phyloP scores from a whole-genome alignment of 495 filamentous ascomycete species.

The Geoglossum glabrum region DNA sequence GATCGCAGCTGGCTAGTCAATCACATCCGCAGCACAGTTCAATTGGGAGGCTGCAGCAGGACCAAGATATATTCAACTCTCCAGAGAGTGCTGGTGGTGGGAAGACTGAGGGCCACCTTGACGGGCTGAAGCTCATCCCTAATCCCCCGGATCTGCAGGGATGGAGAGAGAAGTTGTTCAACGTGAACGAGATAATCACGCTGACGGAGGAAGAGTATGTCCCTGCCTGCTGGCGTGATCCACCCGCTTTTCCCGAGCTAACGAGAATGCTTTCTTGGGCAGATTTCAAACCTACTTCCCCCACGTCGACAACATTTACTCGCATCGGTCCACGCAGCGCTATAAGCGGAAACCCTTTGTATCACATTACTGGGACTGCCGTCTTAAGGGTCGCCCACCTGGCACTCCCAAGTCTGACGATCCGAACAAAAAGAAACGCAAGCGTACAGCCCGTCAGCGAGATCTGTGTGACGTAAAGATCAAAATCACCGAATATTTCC shows the following conservation, averaged over 20 bases:
- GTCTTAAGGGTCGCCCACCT: slow-evolving; percentile 65
- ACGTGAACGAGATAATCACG: slow-evolving; percentile 53
- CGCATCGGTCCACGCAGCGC: slow-evolving; percentile 67
- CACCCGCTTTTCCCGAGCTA: background rate
- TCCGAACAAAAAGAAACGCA: slow-evolving; percentile 77
- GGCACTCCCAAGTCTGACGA: slow-evolving; percentile 72
- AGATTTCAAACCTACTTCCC: slow-evolving; percentile 82
- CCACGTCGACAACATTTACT: slow-evolving; percentile 82
- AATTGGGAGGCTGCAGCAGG: slow-evolving; percentile 1
- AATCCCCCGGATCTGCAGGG: slow-evolving; percentile 47
- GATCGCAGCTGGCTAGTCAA: background rate
- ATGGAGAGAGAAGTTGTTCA: slow-evolving; percentile 61
- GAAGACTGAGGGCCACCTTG: background rate
- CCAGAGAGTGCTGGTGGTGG: background rate
- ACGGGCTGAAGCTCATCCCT: slow-evolving; percentile 30
- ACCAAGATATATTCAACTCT: background rate
- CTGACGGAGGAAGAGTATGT: slow-evolving; percentile 63
- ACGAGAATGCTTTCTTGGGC: background rate
- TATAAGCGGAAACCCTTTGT: slow-evolving; percentile 73
- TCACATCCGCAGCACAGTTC: background rate
- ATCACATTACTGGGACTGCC: slow-evolving; percentile 81
- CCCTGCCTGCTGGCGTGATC: slow-evolving; percentile 3
- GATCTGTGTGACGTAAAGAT: slow-evolving; percentile 85
- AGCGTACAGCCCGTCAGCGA: slow-evolving; percentile 52
- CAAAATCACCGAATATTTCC: slow-evolving; percentile 71